These are phyloP conservation scores for Ceratocystis huliohia DNA, from an alignment of 2,329 filamentous ascomycete species.

Conservation along the genomic window DNA sequence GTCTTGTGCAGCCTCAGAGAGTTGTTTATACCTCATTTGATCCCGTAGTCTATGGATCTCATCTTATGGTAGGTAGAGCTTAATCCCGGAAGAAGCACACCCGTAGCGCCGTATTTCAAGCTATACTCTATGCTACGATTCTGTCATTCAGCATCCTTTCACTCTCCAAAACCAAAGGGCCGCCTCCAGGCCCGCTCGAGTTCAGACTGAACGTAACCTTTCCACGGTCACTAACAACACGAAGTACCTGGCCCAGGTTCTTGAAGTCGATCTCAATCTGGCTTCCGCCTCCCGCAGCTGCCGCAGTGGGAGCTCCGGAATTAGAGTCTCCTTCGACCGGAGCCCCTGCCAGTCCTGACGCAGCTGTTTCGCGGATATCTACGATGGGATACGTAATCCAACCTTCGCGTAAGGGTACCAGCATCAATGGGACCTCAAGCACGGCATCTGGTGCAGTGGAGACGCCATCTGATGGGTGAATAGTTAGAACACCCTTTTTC, in stretches of 20 bases:
- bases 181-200: constrained; percentile 50
- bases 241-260: constrained; percentile 63
- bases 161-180: constrained; percentile 53
- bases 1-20: too few relatives aligned
- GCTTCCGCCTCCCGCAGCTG: constrained; percentile 24
- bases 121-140: neutral
- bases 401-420: constrained; percentile 71
- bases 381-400: constrained; percentile 64
- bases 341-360: constrained; percentile 24
- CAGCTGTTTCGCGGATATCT: constrained; percentile 55
- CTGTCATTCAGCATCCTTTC: constrained; percentile 29
- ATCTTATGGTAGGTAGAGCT: neutral
- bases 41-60: neutral
- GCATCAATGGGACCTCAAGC: constrained; percentile 48
- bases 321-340: constrained; percentile 33
- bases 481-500: constrained; percentile 63
- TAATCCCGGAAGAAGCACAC: too few relatives aligned
- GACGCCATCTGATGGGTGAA: constrained; percentile 29
- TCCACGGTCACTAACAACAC: constrained; percentile 57
- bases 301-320: constrained; percentile 22
- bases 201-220: constrained; percentile 63
- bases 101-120: neutral
- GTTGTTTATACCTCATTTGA: too few relatives aligned
- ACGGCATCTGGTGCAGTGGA: constrained; percentile 8
- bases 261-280: constrained; percentile 67